phyloP scores from a whole-genome alignment of 75 land plant genomes.

The Adiantum capillusveneris region DNA sequence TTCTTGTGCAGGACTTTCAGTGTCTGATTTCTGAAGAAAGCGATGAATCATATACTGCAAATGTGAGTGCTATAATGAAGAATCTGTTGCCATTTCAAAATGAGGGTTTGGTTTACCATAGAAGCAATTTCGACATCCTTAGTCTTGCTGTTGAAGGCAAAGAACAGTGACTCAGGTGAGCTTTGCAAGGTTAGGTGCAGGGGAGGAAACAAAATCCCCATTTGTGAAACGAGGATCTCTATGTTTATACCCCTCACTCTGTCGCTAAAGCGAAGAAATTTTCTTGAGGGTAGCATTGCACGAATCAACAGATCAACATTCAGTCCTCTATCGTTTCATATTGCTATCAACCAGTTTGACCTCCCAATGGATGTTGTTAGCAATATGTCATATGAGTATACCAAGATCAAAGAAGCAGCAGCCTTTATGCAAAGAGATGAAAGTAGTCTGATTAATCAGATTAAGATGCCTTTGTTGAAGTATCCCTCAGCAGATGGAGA shows the following conservation, averaged over 20 bases:
- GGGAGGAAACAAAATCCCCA: background rate
- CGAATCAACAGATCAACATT: background rate
- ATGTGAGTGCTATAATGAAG: background rate
- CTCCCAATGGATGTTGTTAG: background rate
- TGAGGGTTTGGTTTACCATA: background rate
- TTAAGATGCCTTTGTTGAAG: slow-evolving; percentile 8
- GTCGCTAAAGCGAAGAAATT: slow-evolving; percentile 5
- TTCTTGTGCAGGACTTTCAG: background rate
- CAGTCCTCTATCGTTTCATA: slow-evolving; percentile 1
- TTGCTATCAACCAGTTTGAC: background rate
- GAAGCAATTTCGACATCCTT: slow-evolving; percentile 1
- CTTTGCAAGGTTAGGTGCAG: slow-evolving; percentile 15
- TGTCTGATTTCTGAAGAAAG: background rate
- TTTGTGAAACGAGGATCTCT: slow-evolving; percentile 3
- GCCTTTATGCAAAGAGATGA: slow-evolving; percentile 5
- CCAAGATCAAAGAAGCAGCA: slow-evolving; percentile 5
- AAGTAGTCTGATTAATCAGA: background rate
- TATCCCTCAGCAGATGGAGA: background rate
- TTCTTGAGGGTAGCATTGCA: slow-evolving; percentile 10
- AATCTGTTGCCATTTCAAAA: background rate
- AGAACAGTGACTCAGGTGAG: background rate
- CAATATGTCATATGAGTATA: slow-evolving; percentile 8
- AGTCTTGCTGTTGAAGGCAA: background rate
- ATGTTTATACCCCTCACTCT: slow-evolving; percentile 2
- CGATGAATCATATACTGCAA: slow-evolving; percentile 5